These are phyloP conservation scores for Rutstroemia sp. DNA, from an alignment of 2,329 filamentous ascomycete species.

Conservation along the genomic window DNA sequence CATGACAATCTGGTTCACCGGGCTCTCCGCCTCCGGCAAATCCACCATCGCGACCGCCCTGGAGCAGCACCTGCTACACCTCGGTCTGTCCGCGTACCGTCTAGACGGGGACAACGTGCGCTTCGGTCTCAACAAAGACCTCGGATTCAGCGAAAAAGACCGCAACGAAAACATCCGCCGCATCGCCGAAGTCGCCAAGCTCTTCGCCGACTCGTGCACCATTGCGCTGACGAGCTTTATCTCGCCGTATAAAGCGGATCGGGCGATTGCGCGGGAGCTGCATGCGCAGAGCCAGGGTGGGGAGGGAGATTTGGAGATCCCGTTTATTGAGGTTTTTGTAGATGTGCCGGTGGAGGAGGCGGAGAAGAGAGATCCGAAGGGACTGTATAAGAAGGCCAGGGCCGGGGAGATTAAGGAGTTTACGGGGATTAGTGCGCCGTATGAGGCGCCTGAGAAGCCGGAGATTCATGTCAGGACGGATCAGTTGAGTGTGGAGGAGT, in stretches of 20 bases:
- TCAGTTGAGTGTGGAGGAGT: conserved; percentile 79
- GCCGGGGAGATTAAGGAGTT: conserved; percentile 95
- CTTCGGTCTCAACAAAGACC: conserved; percentile 95
- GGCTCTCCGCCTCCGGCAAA: conserved; percentile 92
- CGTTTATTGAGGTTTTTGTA: conserved; percentile 90
- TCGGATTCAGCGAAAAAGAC: conserved; percentile 88
- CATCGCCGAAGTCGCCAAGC: conserved; percentile 86
- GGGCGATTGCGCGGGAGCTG: conserved; percentile 71
- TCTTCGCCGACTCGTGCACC: conserved; percentile 85
- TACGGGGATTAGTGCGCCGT: conserved; percentile 90
- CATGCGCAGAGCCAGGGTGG: conserved; percentile 53
- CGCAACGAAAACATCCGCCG: conserved; percentile 96
- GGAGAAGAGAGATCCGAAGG: conserved; percentile 94
- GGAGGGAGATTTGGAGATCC: conserved; percentile 55
- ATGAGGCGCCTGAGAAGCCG: conserved; percentile 78
- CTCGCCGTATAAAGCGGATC: conserved; percentile 85
- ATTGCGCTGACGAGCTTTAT: conserved; percentile 96
- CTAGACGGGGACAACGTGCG: conserved; percentile 98
- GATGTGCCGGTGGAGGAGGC: conserved; percentile 88
- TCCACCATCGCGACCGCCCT: conserved; percentile 94
- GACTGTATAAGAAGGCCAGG: conserved; percentile 93
- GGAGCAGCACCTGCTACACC: conserved; percentile 90
- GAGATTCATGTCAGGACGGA: conserved; percentile 85
- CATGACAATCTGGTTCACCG: conserved; percentile 96
- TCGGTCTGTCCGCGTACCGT: conserved; percentile 77